phyloP scores from a whole-genome alignment of 2,329 filamentous ascomycete genomes.

The Trichoderma sp. region DNA sequence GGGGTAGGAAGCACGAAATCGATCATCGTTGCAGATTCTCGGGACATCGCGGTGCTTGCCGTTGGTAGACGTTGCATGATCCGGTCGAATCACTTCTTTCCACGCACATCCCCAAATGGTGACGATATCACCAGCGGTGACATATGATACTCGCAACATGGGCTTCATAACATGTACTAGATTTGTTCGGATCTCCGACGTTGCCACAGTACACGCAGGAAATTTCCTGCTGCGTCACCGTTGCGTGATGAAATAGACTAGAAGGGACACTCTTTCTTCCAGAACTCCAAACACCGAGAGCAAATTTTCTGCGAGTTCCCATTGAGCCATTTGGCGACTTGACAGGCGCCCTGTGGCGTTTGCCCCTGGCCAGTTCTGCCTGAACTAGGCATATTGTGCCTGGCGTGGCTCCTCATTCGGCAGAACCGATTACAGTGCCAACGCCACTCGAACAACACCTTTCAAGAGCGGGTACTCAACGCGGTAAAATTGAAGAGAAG shows the following conservation, averaged over 20 bases:
- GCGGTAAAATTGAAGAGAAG: background rate
- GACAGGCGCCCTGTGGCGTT: slow-evolving; percentile 14
- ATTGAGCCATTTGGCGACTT: background rate
- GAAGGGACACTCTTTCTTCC: background rate
- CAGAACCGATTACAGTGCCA: background rate
- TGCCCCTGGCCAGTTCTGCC: slow-evolving; percentile 1
- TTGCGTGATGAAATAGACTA: background rate
- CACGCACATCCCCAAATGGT: background rate
- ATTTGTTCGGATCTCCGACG: background rate
- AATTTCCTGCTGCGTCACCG: background rate
- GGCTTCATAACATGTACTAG: background rate
- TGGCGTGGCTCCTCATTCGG: background rate
- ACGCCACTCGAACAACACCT: background rate
- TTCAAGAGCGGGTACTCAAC: background rate
- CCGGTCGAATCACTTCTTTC: background rate
- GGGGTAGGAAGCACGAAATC: background rate
- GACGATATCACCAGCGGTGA: too few relatives aligned
- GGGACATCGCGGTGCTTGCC: background rate
- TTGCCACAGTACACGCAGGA: background rate
- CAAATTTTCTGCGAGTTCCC: background rate
- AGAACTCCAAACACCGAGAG: background rate
- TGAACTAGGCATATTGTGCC: background rate
- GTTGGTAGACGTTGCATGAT: background rate
- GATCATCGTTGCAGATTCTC: background rate
- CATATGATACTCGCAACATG: background rate